Evolutionary conservation across 2,329 filamentous ascomycete genomes (phyloP).

Genomic region (Trichoderma polysporum): DNA sequence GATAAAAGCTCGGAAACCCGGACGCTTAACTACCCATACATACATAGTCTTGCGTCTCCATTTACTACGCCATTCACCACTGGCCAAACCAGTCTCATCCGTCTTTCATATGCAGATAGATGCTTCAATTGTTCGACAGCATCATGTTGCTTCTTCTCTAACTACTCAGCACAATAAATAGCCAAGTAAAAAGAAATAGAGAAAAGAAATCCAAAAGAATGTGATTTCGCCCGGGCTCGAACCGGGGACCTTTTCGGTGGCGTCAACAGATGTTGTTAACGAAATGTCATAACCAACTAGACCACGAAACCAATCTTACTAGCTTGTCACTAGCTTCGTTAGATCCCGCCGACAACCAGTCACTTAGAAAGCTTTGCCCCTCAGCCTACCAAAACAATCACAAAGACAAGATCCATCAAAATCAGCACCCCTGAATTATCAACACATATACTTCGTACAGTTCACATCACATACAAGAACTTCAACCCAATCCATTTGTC

Average conservation of each 20-base stretch:
- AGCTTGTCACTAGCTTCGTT: not conserved
- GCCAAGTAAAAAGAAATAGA: not conserved
- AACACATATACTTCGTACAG: not conserved
- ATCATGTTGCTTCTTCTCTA: too few species aligned
- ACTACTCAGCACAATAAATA: not conserved
- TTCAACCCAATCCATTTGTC: not conserved
- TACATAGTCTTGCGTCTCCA: too few species aligned
- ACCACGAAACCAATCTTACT: constrained; percentile 19
- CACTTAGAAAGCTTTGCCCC: not conserved
- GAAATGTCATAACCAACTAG: constrained; percentile 24
- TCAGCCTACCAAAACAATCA: not conserved
- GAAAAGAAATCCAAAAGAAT: constrained; percentile 2
- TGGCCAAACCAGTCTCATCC: too few species aligned
- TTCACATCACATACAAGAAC: not conserved
- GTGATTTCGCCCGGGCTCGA: constrained; percentile 22
- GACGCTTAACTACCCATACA: too few species aligned
- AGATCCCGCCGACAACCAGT: not conserved
- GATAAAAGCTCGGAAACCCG: too few species aligned
- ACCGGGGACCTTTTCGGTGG: constrained; percentile 24
- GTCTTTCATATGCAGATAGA: too few species aligned
- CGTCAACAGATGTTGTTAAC: constrained; percentile 20
- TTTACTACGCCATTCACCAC: too few species aligned
- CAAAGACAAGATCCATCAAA: not conserved
- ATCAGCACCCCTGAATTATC: not conserved
- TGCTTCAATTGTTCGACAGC: too few species aligned